These are phyloP conservation scores for Xylariaceae sp. DNA, from an alignment of 2,329 filamentous ascomycete species.

Conservation along the genomic window DNA sequence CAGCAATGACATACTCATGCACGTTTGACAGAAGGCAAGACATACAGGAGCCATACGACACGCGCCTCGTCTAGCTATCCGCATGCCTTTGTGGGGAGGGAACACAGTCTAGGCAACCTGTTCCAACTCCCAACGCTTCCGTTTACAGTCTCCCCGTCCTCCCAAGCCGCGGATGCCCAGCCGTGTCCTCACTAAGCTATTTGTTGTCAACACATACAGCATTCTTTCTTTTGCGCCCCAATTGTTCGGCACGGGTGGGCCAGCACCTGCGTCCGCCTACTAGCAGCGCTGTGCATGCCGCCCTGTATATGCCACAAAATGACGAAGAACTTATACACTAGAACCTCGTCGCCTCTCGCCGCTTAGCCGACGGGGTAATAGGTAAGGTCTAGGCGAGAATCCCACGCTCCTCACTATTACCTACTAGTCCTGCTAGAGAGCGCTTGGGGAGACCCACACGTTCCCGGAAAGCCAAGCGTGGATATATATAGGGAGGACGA, in stretches of 20 bases:
- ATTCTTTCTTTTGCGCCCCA: conserved; percentile 21
- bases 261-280: conserved; percentile 13
- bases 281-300: conserved; percentile 20
- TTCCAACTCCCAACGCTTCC: conserved; percentile 4
- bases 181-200: conserved; percentile 20
- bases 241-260: conserved; percentile 24
- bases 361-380: conserved; percentile 18
- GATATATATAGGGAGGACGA: conserved; percentile 2
- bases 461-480: conserved; percentile 4
- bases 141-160: conserved; percentile 8
- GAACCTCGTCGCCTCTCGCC: conserved; percentile 18
- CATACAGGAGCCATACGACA: conserved; percentile 14
- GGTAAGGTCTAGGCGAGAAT: conserved; percentile 12
- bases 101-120: background rate
- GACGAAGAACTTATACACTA: conserved; percentile 6
- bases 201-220: conserved; percentile 2
- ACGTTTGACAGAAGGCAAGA: conserved; percentile 20
- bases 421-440: conserved; percentile 15
- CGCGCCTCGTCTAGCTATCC: conserved; percentile 10
- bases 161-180: conserved; percentile 16
- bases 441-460: conserved; percentile 18
- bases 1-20: conserved; percentile 16
- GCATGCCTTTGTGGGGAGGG: conserved; percentile 7
- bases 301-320: conserved; percentile 17
- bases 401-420: conserved; percentile 10